phyloP scores from a whole-genome alignment of 495 filamentous ascomycete genomes.

The Podospora tetraspora region DNA sequence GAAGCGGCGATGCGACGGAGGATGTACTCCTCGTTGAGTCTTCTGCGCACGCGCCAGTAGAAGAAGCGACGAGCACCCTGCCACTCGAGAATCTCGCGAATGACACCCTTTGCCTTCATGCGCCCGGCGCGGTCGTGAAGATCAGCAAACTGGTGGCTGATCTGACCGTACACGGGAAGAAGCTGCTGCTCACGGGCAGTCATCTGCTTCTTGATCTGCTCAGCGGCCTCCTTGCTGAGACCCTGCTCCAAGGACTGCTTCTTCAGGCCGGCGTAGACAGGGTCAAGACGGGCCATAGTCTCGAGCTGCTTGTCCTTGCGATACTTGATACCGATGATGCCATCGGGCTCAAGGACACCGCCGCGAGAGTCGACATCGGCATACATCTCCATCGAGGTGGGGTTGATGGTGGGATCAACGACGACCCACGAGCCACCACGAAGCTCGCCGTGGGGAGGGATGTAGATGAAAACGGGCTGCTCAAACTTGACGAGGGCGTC shows the following conservation, averaged over 20 bases:
- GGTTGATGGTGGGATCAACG: conserved; percentile 96
- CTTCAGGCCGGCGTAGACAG: conserved; percentile 74
- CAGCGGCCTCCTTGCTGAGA: conserved; percentile 66
- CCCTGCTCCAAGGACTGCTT: conserved; percentile 63
- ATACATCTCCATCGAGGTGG: conserved; percentile 98
- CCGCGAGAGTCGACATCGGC: conserved; percentile 93
- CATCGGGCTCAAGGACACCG: conserved; percentile 96
- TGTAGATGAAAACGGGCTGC: conserved; percentile 98
- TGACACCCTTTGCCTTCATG: conserved; percentile 95
- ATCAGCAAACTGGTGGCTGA: conserved; percentile 91
- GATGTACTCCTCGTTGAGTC: conserved; percentile 94
- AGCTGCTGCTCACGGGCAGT: conserved; percentile 80
- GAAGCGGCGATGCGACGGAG: conserved; percentile 76
- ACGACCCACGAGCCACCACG: conserved; percentile 99
- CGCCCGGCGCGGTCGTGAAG: conserved; percentile 95
- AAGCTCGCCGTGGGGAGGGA: conserved; percentile 92
- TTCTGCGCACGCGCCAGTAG: conserved; percentile 97
- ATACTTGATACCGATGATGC: conserved; percentile 98
- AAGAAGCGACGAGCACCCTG: conserved; percentile 93
- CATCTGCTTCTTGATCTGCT: conserved; percentile 79
- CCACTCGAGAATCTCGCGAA: conserved; percentile 80
- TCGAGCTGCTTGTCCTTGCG: conserved; percentile 94
- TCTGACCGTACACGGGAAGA: conserved; percentile 86
- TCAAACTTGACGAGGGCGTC: conserved; percentile 97
- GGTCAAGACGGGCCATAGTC: conserved; percentile 93